These are phyloP conservation scores for Cladosporium sp. DNA, from an alignment of 2,329 filamentous ascomycete genomes.

Conservation along the genomic window DNA sequence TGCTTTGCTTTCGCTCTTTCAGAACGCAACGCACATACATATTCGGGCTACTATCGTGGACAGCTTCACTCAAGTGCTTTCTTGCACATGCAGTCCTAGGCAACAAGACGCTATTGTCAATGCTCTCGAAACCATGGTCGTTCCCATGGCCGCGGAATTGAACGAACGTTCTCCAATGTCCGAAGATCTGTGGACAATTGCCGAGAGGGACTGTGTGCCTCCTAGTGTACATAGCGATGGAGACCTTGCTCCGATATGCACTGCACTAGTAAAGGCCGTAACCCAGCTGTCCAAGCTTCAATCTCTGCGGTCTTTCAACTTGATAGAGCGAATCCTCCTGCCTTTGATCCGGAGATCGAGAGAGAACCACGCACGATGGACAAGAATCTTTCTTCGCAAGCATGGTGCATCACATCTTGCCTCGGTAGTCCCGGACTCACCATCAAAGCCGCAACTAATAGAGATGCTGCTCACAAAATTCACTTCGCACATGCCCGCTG, in stretches of 20 bases:
- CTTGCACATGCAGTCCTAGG: no score
- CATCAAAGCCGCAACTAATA: background rate
- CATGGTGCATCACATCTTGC: background rate
- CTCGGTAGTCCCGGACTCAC: background rate
- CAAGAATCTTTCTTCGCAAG: background rate
- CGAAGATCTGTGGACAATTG: background rate
- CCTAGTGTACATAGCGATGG: background rate
- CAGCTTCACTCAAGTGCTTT: no score
- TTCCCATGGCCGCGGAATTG: background rate
- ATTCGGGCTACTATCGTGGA: no score
- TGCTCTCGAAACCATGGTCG: background rate
- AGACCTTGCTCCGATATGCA: background rate
- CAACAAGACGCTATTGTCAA: no score
- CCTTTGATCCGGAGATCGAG: background rate
- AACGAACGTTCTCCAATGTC: background rate
- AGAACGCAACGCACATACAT: no score
- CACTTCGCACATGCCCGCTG: background rate
- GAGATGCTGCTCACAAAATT: background rate
- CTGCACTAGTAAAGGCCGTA: background rate
- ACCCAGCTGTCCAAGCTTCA: background rate
- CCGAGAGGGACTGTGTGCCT: background rate
- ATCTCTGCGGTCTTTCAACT: background rate
- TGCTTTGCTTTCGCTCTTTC: no score
- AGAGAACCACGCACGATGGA: constrained; percentile 1
- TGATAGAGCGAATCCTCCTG: background rate